Conservation (phyloP, 179 eudicot species). For the Amaranthus tricolor region DNA sequence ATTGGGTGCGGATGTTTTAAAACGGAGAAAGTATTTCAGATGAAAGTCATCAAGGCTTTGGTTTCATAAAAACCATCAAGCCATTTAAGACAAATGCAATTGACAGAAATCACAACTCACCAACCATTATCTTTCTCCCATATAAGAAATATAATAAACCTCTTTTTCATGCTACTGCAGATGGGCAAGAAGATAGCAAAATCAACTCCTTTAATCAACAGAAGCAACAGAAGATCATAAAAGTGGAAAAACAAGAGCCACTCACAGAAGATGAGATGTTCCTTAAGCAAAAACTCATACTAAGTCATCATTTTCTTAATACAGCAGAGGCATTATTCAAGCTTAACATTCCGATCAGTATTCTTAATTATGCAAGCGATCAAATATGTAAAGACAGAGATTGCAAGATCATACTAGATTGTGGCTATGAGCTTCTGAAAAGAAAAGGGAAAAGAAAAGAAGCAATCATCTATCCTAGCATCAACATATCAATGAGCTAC, state of each 20-base stretch:
- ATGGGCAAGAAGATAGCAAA: constrained; percentile 9
- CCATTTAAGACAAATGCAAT: neutral
- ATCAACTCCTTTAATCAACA: neutral
- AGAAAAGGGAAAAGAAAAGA: constrained; percentile 68
- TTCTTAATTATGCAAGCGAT: constrained; percentile 50
- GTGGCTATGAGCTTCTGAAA: constrained; percentile 67
- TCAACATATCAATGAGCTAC: constrained; percentile 22
- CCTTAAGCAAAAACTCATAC: constrained; percentile 67
- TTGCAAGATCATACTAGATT: constrained; percentile 49
- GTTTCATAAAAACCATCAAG: neutral
- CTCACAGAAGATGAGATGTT: constrained; percentile 58
- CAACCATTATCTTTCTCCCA: neutral
- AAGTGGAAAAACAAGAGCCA: constrained; percentile 25
- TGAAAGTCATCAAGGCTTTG: neutral
- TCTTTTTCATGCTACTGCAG: constrained; percentile 18
- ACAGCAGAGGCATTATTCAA: constrained; percentile 88
- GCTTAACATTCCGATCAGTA: constrained; percentile 59
- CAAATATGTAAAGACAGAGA: constrained; percentile 39
- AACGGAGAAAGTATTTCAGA: neutral
- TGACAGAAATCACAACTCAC: neutral
- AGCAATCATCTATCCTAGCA: constrained; percentile 36
- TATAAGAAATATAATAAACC: neutral
- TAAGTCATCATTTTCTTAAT: constrained; percentile 60
- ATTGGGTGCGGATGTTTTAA: too few species aligned
- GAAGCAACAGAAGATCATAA: constrained; percentile 17